Conservation (phyloP, 2,329 filamentous ascomycete species). For the Penicillium sclerotigenum region DNA sequence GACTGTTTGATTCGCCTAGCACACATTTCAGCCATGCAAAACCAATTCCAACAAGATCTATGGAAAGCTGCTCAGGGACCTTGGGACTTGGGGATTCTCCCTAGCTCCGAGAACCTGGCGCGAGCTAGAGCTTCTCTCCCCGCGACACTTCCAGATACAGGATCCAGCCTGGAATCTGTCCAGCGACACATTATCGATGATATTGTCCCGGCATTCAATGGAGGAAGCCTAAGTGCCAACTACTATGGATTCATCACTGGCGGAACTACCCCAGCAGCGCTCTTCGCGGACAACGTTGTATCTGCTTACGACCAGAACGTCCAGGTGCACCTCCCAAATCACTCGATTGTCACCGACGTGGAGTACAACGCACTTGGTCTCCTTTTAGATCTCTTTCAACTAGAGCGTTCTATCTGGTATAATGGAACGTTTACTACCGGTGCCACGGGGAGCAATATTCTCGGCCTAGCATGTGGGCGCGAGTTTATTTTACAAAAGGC, state of each 20-base stretch:
- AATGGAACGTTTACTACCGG: conserved; percentile 80
- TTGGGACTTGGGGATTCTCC: conserved; percentile 33
- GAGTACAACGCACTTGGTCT: conserved; percentile 70
- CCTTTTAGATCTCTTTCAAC: conserved; percentile 63
- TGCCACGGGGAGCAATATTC: conserved; percentile 62
- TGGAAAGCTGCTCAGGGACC: conserved; percentile 32
- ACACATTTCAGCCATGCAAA: conserved; percentile 13
- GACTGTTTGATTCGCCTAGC: neutral
- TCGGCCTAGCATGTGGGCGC: conserved; percentile 67
- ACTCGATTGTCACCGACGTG: conserved; percentile 72
- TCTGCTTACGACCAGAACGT: conserved; percentile 79
- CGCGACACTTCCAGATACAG: conserved; percentile 26
- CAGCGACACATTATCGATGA: conserved; percentile 41
- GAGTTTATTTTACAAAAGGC: conserved; percentile 54
- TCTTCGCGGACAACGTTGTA: conserved; percentile 81
- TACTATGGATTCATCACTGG: conserved; percentile 93
- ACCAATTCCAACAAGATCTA: conserved; percentile 24
- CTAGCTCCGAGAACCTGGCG: conserved; percentile 27
- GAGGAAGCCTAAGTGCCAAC: conserved; percentile 60
- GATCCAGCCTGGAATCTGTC: conserved; percentile 31
- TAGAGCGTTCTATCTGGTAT: conserved; percentile 59
- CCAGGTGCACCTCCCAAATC: conserved; percentile 72
- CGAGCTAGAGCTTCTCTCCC: conserved; percentile 36
- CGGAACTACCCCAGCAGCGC: conserved; percentile 71
- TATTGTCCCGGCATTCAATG: conserved; percentile 59